These are phyloP conservation scores for Penicillium fimorum DNA, from an alignment of 495 filamentous ascomycete genomes.

Conservation along the genomic window DNA sequence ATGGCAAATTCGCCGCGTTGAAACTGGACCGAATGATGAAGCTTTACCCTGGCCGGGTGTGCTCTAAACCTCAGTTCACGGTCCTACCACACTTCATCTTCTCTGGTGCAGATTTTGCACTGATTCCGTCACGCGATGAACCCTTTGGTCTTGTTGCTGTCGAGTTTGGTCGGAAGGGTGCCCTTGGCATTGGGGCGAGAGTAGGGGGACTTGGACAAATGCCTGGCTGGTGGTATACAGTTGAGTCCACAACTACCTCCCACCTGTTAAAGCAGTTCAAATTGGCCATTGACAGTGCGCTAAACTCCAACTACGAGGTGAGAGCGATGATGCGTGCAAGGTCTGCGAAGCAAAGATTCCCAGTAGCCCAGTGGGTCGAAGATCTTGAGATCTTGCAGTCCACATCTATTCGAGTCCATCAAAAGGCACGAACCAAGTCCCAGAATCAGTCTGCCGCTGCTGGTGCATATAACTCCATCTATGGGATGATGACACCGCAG, in stretches of 20 bases:
- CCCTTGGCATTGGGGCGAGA: constrained; percentile 68
- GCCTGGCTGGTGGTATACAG: constrained; percentile 73
- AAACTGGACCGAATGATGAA: constrained; percentile 73
- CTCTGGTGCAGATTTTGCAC: constrained; percentile 74
- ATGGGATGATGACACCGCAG: constrained; percentile 41
- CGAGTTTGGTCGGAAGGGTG: constrained; percentile 76
- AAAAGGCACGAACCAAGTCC: constrained; percentile 38
- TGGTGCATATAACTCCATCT: constrained; percentile 41
- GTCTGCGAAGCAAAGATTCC: constrained; percentile 75
- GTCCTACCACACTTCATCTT: constrained; percentile 73
- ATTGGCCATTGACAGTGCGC: constrained; percentile 62
- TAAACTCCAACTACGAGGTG: constrained; percentile 57
- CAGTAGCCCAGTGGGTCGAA: constrained; percentile 66
- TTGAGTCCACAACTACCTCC: constrained; percentile 67
- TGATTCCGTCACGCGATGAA: constrained; percentile 78
- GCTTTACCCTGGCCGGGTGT: constrained; percentile 73
- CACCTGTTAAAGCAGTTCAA: constrained; percentile 74
- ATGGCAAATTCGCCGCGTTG: constrained; percentile 73
- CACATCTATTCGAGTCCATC: constrained; percentile 51
- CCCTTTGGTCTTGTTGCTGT: constrained; percentile 81
- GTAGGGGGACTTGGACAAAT: constrained; percentile 72
- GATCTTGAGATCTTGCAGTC: constrained; percentile 61
- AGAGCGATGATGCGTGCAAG: constrained; percentile 70
- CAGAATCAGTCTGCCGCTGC: constrained; percentile 30
- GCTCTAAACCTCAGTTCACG: constrained; percentile 74